phyloP scores from a whole-genome alignment of 345 rosid species.

The Acer yangbiense region DNA sequence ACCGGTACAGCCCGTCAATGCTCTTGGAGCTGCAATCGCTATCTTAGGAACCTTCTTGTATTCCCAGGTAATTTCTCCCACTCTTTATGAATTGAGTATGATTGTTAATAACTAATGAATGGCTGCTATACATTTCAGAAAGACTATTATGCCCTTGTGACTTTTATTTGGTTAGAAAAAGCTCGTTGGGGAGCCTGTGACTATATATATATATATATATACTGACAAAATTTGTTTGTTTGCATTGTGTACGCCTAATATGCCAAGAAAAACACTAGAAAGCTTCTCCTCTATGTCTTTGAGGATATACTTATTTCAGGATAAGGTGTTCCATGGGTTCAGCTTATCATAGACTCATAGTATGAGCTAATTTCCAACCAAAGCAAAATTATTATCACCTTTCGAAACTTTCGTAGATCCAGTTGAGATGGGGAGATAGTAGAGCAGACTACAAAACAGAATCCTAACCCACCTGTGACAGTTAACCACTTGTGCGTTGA shows the following conservation, averaged over 20 bases:
- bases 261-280: not conserved
- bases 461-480: not conserved
- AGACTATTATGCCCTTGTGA: slow-evolving; percentile 24
- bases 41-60: slow-evolving; percentile 82
- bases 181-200: too few species aligned
- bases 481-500: not conserved
- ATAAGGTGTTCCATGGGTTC: not conserved
- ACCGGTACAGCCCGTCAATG: slow-evolving; percentile 91
- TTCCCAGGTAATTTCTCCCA: slow-evolving; percentile 69
- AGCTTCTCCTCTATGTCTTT: slow-evolving; percentile 6
- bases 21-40: slow-evolving; percentile 92
- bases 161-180: not conserved
- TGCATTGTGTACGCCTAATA: too few species aligned
- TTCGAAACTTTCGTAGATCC: not conserved
- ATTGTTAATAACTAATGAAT: too few species aligned
- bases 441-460: not conserved
- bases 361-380: not conserved
- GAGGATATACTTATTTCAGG: not conserved
- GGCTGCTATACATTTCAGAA: not conserved
- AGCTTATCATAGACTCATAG: not conserved
- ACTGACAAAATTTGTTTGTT: not conserved
- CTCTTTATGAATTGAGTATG: not conserved
- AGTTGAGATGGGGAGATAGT: not conserved
- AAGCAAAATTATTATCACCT: not conserved
- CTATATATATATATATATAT: not conserved